phyloP scores from a whole-genome alignment of 371 early-diverging fungal species.

The Actinomortierella wolfii region DNA sequence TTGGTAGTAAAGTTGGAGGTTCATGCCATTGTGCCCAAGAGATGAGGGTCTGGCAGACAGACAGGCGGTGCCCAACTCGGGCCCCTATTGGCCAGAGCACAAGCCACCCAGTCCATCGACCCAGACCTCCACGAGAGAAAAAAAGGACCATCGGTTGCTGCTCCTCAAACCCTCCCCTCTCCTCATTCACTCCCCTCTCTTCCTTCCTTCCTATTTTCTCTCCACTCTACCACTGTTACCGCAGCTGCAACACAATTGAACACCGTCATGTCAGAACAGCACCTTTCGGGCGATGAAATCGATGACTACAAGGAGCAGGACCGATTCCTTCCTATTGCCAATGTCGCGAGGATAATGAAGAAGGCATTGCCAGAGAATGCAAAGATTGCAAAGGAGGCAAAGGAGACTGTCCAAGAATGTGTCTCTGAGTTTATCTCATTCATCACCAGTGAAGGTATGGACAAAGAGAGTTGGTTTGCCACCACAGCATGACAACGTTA shows the following conservation, averaged over 20 bases:
- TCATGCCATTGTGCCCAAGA: too few species aligned
- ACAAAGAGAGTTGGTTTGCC: too few species aligned
- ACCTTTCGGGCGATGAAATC: constrained; percentile 44
- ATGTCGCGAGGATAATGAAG: constrained; percentile 99
- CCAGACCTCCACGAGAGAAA: constrained; percentile 1
- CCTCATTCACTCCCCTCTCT: not conserved
- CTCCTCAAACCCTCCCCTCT: not conserved
- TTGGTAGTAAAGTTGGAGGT: too few species aligned
- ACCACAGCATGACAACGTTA: too few species aligned
- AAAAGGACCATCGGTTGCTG: constrained; percentile 1
- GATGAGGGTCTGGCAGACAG: too few species aligned
- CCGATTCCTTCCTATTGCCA: constrained; percentile 92
- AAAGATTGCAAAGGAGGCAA: constrained; percentile 99
- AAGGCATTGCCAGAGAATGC: constrained; percentile 96
- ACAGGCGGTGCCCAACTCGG: not conserved
- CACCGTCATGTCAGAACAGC: constrained; percentile 38
- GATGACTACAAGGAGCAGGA: constrained; percentile 92
- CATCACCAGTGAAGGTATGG: constrained; percentile 91
- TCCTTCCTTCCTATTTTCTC: not conserved
- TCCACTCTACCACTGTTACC: not conserved
- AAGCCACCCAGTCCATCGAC: not conserved
- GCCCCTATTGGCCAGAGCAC: not conserved
- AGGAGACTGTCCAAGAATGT: constrained; percentile 98
- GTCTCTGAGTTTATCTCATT: constrained; percentile 99
- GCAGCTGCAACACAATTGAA: not conserved